These are phyloP conservation scores for Artomyces pyxidatus DNA, from an alignment of 768 basidiomycete species.

Conservation along the genomic window DNA sequence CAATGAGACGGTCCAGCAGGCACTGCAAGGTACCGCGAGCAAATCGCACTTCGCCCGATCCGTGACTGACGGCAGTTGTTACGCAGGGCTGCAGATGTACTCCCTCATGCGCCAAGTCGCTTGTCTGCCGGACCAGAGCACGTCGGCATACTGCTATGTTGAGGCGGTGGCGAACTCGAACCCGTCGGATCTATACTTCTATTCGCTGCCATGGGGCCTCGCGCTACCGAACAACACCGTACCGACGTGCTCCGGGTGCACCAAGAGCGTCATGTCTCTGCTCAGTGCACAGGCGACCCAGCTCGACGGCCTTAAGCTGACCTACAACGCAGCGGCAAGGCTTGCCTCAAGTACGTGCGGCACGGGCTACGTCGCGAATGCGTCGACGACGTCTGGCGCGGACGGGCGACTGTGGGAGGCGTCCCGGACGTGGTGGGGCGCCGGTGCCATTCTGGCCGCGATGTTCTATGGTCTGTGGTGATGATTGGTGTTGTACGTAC, in stretches of 20 bases:
- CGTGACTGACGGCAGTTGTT: not conserved
- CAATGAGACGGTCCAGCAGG: constrained; percentile 43
- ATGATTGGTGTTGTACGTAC: no score
- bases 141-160: constrained; percentile 67
- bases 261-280: constrained; percentile 45
- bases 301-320: constrained; percentile 32
- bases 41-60: not conserved
- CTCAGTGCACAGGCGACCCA: constrained; percentile 36
- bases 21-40: constrained; percentile 41
- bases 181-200: constrained; percentile 67
- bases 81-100: constrained; percentile 54
- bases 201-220: constrained; percentile 55
- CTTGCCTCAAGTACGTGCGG: constrained; percentile 45
- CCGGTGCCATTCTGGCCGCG: not conserved
- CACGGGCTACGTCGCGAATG: constrained; percentile 28
- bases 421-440: not conserved
- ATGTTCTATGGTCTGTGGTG: constrained; percentile 2
- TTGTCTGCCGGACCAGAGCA: constrained; percentile 49
- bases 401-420: not conserved
- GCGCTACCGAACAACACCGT: constrained; percentile 39
- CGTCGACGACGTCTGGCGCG: constrained; percentile 6
- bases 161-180: constrained; percentile 49
- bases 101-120: constrained; percentile 50
- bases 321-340: constrained; percentile 42
- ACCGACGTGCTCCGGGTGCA: constrained; percentile 59